Base-by-base conservation (phyloP, 2,329 filamentous ascomycete genomes). In the Tolypocladium tropicale region DNA sequence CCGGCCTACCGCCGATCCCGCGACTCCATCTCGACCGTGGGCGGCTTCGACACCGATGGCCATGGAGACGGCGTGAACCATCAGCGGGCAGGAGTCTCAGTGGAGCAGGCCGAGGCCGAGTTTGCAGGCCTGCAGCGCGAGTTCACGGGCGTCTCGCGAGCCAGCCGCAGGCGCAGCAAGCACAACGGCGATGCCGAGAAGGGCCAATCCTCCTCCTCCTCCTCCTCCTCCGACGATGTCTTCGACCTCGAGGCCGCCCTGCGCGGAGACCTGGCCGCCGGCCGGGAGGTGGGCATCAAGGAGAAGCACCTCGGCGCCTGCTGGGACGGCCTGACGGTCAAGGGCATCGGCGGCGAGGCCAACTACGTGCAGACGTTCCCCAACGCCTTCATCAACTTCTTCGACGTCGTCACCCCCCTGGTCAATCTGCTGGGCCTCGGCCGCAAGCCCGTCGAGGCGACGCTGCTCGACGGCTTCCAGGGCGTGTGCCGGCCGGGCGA, bases 161-260 rank as follows among this genome's bases (percentile, higher is more conserved):
- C 74, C 0, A 83, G 80, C 65, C 65, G 63, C 36, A 65, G 59
- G 36, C 64, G 62, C 50, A 62, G 58, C 56, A 62, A 56, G 52
- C 64, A 64, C 57, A 57, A 53, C 30, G 60, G 56, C 6, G 86
- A 89, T 68, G 67, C 82, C 16, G 86, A 90, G 63, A 86, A 86
- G 68, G 75, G 70, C 3, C 68, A 63, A 7, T 70, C 69, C 28
- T 64, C 67, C 62, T 51, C 61, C 2, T 67, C 68, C 3, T 70
- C 71, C 3, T 75, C 75, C 23, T 21, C 25, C 23, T n/a, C 21
- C 0, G 75, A 78, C 49, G 74, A 74, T 1, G 49, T 78, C 11
- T 95, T 94, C 70, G 86, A 95, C 66, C 76, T 96, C 39, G 89
- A 95, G 68, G 72, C 77, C 10, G 84, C 86, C 4, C 74, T 95